Conservation (phyloP, 2,329 filamentous ascomycete species). For the Thelonectria discophora region DNA sequence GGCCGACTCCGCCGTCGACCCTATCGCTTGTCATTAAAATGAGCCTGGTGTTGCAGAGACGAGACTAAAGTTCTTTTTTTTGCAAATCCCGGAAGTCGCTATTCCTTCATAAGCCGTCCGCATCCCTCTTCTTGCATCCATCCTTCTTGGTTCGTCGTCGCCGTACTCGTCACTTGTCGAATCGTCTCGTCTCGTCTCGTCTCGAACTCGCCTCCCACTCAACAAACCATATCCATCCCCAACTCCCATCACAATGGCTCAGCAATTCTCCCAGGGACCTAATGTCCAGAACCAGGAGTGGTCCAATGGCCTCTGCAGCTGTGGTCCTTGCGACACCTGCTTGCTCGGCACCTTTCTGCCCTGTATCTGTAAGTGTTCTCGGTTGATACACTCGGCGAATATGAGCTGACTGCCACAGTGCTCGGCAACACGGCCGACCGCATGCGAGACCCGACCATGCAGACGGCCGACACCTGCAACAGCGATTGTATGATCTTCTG, state of each 20-base stretch:
- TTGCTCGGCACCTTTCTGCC: conserved; percentile 52
- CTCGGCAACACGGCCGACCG: conserved; percentile 56
- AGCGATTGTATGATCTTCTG: conserved; percentile 54
- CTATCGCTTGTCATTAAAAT: conserved; percentile 36
- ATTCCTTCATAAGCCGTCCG: conserved; percentile 10
- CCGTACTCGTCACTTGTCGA: not conserved
- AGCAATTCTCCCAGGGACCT: conserved; percentile 39
- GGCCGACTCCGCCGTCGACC: conserved; percentile 33
- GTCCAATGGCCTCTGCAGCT: conserved; percentile 51
- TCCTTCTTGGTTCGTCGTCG: not conserved
- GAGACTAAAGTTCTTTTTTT: conserved; percentile 23
- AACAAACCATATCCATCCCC: conserved; percentile 3
- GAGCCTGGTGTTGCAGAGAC: conserved; percentile 23
- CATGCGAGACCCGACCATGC: conserved; percentile 54
- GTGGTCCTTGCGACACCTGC: conserved; percentile 52
- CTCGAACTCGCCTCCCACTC: conserved; percentile 7
- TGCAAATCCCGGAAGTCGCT: conserved; percentile 23
- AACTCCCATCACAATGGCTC: conserved; percentile 35
- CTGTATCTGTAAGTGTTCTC: conserved; percentile 52
- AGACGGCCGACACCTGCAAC: conserved; percentile 51
- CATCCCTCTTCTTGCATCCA: not conserved
- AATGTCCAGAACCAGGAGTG: conserved; percentile 47
- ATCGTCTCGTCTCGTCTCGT: not conserved
- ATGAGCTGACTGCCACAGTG: conserved; percentile 45
- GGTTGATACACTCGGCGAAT: not conserved